Evolutionary conservation across 495 filamentous ascomycete species (phyloP).

Genomic region (Penicillium cataractarum): DNA sequence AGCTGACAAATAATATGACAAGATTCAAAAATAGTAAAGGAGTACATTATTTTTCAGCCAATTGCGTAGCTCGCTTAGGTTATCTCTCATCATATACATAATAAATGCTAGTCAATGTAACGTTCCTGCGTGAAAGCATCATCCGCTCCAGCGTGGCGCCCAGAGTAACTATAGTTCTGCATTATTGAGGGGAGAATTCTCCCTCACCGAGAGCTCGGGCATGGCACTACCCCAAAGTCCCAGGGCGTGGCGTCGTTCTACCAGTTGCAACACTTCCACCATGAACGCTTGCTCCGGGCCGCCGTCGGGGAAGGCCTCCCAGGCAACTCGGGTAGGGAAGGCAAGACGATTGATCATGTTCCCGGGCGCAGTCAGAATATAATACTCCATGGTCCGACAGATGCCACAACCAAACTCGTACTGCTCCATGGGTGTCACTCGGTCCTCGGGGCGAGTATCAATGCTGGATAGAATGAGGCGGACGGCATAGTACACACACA

Average conservation of each 20-base stretch:
- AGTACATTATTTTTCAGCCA: background rate
- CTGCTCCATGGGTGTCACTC: slow-evolving; percentile 39
- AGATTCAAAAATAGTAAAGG: background rate
- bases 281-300: slow-evolving; percentile 46
- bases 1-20: too few relatives aligned
- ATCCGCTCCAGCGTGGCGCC: background rate
- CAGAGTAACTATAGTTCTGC: slow-evolving; percentile 1
- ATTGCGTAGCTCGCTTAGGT: slow-evolving; percentile 12
- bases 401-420: slow-evolving; percentile 47
- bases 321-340: slow-evolving; percentile 47
- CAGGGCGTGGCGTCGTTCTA: slow-evolving; percentile 44
- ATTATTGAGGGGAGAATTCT: slow-evolving; percentile 32
- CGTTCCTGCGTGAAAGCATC: background rate
- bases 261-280: slow-evolving; percentile 43
- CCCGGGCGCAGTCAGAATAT: slow-evolving; percentile 43
- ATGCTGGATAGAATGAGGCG: slow-evolving; percentile 44
- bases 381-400: slow-evolving; percentile 47
- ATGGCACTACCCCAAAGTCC: slow-evolving; percentile 48
- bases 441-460: slow-evolving; percentile 39
- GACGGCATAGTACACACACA: slow-evolving; percentile 46
- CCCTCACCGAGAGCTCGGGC: slow-evolving; percentile 41
- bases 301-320: slow-evolving; percentile 45
- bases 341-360: slow-evolving; percentile 55
- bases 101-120: slow-evolving; percentile 1
- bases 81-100: slow-evolving; percentile 10